Conservation (phyloP, 306 rosid genomes). For the Prosopis cineraria region DNA sequence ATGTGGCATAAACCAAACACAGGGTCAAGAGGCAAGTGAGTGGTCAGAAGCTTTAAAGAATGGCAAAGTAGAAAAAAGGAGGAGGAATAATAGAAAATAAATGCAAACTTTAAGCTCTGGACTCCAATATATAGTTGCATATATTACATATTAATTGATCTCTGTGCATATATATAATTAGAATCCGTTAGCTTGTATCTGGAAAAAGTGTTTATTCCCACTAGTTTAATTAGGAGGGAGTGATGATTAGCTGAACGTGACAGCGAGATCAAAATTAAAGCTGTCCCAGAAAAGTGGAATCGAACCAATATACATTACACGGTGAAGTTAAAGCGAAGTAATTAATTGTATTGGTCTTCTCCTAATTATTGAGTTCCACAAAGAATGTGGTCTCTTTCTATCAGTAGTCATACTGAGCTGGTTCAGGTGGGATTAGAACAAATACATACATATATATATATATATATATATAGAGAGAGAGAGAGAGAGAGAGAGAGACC, state of each 20-base stretch:
- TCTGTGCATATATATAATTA: background rate
- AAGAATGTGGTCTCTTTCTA: slow-evolving; percentile 19
- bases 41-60: slow-evolving; percentile 35
- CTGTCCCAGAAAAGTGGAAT: slow-evolving; percentile 43
- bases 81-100: slow-evolving; percentile 7
- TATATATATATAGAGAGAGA: too few species aligned
- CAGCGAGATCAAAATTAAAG: slow-evolving; percentile 43
- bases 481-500: too few species aligned
- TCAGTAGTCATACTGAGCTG: too few species aligned
- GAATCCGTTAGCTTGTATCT: slow-evolving; percentile 38
- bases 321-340: slow-evolving; percentile 41
- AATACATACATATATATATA: too few species aligned
- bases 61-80: slow-evolving; percentile 13
- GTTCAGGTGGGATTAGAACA: background rate
- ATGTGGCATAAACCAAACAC: slow-evolving; percentile 28
- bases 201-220: slow-evolving; percentile 39
- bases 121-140: slow-evolving; percentile 6
- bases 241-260: slow-evolving; percentile 53
- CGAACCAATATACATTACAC: slow-evolving; percentile 23
- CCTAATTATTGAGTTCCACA: slow-evolving; percentile 2
- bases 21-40: slow-evolving; percentile 39
- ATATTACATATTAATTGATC: background rate
- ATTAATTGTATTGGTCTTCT: slow-evolving; percentile 31
- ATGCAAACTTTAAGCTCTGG: slow-evolving; percentile 18
- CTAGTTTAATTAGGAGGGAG: slow-evolving; percentile 40